Conservation (phyloP, 176 grass and related monocot species). For the Phyllostachys edulis region DNA sequence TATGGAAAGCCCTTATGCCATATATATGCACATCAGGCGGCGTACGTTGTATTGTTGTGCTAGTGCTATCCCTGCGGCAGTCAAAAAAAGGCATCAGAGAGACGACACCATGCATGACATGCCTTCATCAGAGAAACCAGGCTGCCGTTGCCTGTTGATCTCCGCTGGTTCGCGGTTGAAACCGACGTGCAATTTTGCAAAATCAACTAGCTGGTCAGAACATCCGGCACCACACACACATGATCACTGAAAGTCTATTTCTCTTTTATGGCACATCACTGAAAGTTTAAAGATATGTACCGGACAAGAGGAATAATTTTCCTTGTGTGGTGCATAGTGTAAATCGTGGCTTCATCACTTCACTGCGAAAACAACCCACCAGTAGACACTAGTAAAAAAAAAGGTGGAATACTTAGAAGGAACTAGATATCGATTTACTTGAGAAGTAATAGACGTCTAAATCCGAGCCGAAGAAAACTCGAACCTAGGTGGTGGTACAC, state of each 20-base stretch:
- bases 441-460: too few relatives aligned
- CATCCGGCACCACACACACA: not conserved
- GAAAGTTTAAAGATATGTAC: not conserved
- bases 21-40: not conserved
- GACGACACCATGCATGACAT: not conserved
- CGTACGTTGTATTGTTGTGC: not conserved
- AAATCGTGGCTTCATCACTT: not conserved
- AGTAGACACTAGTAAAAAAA: not conserved
- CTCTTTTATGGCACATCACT: not conserved
- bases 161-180: not conserved
- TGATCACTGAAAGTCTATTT: not conserved
- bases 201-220: not conserved
- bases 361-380: not conserved
- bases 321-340: not conserved
- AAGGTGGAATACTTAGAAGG: too few relatives aligned
- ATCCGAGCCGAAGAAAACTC: too few relatives aligned
- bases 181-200: not conserved
- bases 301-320: conserved; percentile 9
- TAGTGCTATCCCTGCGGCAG: not conserved
- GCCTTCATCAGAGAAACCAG: not conserved
- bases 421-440: too few relatives aligned
- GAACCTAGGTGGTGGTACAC: too few relatives aligned
- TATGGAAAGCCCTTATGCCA: not conserved
- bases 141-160: not conserved
- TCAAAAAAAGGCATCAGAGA: not conserved